These are phyloP conservation scores for Trichosporon asahii DNA, from an alignment of 1,284 basidiomycete genomes.

Conservation along the genomic window DNA sequence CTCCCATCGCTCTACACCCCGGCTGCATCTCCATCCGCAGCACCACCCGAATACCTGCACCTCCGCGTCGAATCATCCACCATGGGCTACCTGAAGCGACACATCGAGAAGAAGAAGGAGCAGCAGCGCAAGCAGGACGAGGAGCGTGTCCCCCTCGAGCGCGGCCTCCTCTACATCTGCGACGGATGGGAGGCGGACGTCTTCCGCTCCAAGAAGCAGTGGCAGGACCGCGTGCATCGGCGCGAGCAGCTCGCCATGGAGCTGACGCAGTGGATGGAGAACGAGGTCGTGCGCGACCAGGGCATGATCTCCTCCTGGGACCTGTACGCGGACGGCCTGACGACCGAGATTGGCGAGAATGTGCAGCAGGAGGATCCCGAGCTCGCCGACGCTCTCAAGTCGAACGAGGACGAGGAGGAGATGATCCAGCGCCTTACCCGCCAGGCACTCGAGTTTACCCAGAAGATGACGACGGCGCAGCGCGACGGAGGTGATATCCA, in stretches of 20 bases:
- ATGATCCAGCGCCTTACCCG: background rate
- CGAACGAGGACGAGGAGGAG: background rate
- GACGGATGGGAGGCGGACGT: slow-evolving; percentile 9
- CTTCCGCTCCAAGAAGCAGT: background rate
- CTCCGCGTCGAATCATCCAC: background rate
- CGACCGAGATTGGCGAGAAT: background rate
- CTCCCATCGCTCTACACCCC: too few species aligned
- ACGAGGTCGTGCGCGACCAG: slow-evolving; percentile 1
- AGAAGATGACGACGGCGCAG: background rate
- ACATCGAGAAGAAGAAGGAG: background rate
- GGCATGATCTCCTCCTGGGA: background rate
- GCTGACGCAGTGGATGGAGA: slow-evolving; percentile 9
- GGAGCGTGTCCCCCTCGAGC: background rate
- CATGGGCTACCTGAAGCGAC: background rate
- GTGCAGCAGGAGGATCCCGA: background rate
- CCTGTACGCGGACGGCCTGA: background rate
- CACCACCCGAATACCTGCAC: background rate
- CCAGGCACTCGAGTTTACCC: background rate
- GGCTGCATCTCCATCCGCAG: too few species aligned
- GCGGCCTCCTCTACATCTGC: background rate
- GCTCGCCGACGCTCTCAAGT: background rate
- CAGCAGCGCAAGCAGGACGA: background rate
- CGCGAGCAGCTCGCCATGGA: background rate
- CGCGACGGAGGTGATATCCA: background rate
- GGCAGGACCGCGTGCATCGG: background rate